A percentile compares a stretch with the other conserved stretches of the same genome.
Conservation (phyloP, 2,329 filamentous ascomycete species). For the Juglanconis sp. region DNA sequence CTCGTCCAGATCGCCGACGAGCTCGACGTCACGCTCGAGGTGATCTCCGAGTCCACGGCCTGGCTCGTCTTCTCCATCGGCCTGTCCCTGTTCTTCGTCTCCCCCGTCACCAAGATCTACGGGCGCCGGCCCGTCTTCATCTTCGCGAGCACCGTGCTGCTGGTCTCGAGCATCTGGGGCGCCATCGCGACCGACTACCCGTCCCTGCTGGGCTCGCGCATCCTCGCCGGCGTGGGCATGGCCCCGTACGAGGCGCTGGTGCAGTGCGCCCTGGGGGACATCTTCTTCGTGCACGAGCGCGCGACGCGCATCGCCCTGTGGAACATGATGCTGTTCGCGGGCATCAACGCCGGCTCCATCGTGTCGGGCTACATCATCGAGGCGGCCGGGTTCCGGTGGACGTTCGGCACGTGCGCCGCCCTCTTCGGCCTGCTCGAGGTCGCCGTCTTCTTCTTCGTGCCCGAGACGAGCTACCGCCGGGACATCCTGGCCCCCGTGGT, state of each 20-base stretch:
- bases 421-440: constrained; percentile 41
- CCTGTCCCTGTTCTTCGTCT: constrained; percentile 37
- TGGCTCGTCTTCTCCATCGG: neutral
- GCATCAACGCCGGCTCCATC: constrained; percentile 37
- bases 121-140: constrained; percentile 49
- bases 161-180: constrained; percentile 46
- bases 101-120: constrained; percentile 47
- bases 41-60: neutral
- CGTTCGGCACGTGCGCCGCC: constrained; percentile 44
- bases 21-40: constrained; percentile 39
- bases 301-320: constrained; percentile 39
- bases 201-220: constrained; percentile 42
- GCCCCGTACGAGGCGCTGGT: constrained; percentile 50
- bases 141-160: constrained; percentile 42
- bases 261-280: constrained; percentile 46
- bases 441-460: constrained; percentile 45
- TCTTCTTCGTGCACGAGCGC: constrained; percentile 44
- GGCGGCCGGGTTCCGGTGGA: constrained; percentile 39
- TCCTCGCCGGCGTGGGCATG: constrained; percentile 46
- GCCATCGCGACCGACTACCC: constrained; percentile 38
- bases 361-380: constrained; percentile 39
- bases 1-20: constrained; percentile 42
- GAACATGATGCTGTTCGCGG: constrained; percentile 38
- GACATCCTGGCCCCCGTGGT: constrained; percentile 20
- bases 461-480: constrained; percentile 46